Evolutionary conservation across 2,329 filamentous ascomycete genomes (phyloP).

Genomic region (Ustulina deusta): DNA sequence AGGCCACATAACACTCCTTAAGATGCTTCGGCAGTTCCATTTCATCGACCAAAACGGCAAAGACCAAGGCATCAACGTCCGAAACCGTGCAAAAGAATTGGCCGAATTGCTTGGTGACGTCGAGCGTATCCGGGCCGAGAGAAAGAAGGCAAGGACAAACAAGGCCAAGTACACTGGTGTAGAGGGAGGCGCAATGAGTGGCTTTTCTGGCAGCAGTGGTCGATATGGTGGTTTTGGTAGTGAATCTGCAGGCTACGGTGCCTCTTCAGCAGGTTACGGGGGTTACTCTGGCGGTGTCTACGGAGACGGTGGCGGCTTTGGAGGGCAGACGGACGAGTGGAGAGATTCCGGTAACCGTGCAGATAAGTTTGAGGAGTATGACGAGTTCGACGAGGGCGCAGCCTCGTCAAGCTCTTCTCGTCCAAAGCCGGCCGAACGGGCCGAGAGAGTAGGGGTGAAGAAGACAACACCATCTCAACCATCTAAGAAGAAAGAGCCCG

Average conservation of each 20-base stretch:
- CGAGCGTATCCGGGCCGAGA: conserved; percentile 82
- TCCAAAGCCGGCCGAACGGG: conserved; percentile 63
- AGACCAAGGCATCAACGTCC: conserved; percentile 97
- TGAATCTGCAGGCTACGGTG: conserved; percentile 79
- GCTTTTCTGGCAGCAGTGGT: conserved; percentile 64
- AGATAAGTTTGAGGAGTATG: conserved; percentile 95
- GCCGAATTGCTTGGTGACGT: conserved; percentile 94
- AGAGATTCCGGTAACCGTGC: conserved; percentile 71
- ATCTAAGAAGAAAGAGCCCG: conserved; percentile 86
- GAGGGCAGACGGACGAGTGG: conserved; percentile 80
- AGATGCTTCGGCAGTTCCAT: conserved; percentile 99
- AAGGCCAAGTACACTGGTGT: conserved; percentile 96
- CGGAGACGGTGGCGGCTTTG: conserved; percentile 95
- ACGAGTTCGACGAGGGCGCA: conserved; percentile 88
- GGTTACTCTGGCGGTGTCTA: conserved; percentile 81
- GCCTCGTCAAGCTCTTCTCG: conserved; percentile 64
- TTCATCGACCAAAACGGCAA: conserved; percentile 97
- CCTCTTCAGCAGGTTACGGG: conserved; percentile 65
- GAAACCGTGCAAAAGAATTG: conserved; percentile 95
- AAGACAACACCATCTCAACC: conserved; percentile 65
- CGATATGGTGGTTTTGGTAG: conserved; percentile 94
- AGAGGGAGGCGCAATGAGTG: conserved; percentile 78
- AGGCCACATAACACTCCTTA: conserved; percentile 92
- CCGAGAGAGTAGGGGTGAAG: conserved; percentile 62
- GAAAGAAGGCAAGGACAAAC: conserved; percentile 90